These are phyloP conservation scores for Hansenula sp. DNA, from an alignment of 1,139 yeast genomes.

Conservation along the genomic window DNA sequence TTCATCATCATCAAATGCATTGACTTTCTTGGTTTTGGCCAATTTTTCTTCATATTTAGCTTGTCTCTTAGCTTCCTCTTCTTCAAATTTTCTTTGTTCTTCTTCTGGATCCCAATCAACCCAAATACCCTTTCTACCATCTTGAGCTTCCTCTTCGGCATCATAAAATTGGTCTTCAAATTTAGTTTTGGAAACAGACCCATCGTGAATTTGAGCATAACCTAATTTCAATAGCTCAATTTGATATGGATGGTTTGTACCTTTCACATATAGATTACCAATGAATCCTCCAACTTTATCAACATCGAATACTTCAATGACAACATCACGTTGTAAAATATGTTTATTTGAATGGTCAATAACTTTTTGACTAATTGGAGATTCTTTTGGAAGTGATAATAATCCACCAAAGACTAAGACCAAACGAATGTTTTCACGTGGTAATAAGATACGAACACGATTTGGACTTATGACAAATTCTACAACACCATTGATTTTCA, in stretches of 20 bases:
- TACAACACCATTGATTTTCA: slow-evolving; percentile 61
- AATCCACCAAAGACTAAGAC: slow-evolving; percentile 78
- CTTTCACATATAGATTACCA: slow-evolving; percentile 60
- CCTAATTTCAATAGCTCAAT: slow-evolving; percentile 62
- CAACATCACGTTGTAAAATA: slow-evolving; percentile 70
- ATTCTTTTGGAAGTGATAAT: slow-evolving; percentile 40
- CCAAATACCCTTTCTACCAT: slow-evolving; percentile 64
- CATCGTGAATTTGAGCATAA: slow-evolving; percentile 59
- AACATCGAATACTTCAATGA: slow-evolving; percentile 60
- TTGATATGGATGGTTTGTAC: slow-evolving; percentile 57
- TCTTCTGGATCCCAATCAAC: slow-evolving; percentile 44
- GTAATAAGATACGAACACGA: slow-evolving; percentile 62
- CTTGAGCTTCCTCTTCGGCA: slow-evolving; percentile 64
- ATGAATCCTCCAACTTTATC: slow-evolving; percentile 83
- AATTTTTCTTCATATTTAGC: slow-evolving; percentile 20
- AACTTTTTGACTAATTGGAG: slow-evolving; percentile 47
- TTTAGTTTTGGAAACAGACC: slow-evolving; percentile 58
- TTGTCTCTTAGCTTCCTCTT: slow-evolving; percentile 25
- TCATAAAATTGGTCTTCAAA: slow-evolving; percentile 47
- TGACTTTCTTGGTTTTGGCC: slow-evolving; percentile 18
- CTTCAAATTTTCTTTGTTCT: slow-evolving; percentile 27
- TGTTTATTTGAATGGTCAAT: slow-evolving; percentile 50
- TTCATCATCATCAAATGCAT: slow-evolving; percentile 22
- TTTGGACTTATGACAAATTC: slow-evolving; percentile 69
- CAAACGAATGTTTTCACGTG: slow-evolving; percentile 68